Percentiles rank a stretch among this genome's conserved stretches.
Evolutionary conservation across 129 eudicot genomes (phyloP).

Genomic region (Artemisia argyi): DNA sequence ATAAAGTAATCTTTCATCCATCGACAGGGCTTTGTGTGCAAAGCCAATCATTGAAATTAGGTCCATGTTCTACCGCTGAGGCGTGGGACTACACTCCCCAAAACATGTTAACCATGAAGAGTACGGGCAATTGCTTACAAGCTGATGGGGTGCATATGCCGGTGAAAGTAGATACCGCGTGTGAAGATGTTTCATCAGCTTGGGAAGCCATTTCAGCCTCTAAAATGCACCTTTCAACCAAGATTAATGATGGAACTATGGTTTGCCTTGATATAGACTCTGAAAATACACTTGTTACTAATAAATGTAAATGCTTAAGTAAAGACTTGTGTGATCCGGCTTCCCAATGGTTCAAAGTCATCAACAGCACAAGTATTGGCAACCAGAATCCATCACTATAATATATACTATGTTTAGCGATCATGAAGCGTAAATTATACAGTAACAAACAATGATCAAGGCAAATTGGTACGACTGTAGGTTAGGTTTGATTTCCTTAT

Average conservation of each 20-base stretch:
- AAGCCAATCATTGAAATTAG: slow-evolving; percentile 49
- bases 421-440: not conserved
- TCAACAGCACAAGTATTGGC: slow-evolving; percentile 42
- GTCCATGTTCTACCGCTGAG: slow-evolving; percentile 57
- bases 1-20: slow-evolving; percentile 70
- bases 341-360: slow-evolving; percentile 85
- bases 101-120: slow-evolving; percentile 43
- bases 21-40: slow-evolving; percentile 61
- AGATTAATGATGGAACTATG: slow-evolving; percentile 32
- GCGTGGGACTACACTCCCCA: slow-evolving; percentile 59
- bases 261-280: slow-evolving; percentile 68
- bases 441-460: not conserved
- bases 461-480: too few relatives aligned
- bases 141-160: slow-evolving; percentile 40
- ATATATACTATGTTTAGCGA: not conserved
- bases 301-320: slow-evolving; percentile 59
- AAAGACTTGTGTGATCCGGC: slow-evolving; percentile 60
- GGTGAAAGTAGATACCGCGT: slow-evolving; percentile 36
- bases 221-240: slow-evolving; percentile 69
- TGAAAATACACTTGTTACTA: slow-evolving; percentile 36
- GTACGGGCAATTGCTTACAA: slow-evolving; percentile 55
- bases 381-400: not conserved
- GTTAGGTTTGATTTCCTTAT: too few relatives aligned
- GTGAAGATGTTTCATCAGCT: slow-evolving; percentile 29
- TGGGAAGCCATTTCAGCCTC: slow-evolving; percentile 78